Percentiles rank a stretch among this genome's conserved stretches.
These are phyloP conservation scores for Cladophialophora carrionii DNA, from an alignment of 2,329 filamentous ascomycete species.

Conservation along the genomic window DNA sequence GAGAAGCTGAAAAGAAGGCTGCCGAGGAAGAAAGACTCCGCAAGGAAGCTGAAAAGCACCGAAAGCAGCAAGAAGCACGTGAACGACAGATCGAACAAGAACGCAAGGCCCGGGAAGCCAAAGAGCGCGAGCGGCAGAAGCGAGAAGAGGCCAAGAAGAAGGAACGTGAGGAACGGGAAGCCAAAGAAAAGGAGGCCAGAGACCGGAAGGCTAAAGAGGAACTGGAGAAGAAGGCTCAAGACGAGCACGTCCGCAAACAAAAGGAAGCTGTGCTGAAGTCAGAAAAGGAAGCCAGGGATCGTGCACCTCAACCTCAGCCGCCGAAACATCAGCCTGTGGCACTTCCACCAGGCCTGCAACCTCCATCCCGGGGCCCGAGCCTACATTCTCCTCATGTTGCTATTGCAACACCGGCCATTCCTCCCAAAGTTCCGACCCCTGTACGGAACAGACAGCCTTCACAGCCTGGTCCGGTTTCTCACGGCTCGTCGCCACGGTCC, in stretches of 20 bases:
- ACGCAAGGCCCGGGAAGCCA: constrained; percentile 77
- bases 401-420: constrained; percentile 76
- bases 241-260: constrained; percentile 59
- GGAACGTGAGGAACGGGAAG: constrained; percentile 64
- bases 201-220: constrained; percentile 66
- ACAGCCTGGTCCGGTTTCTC: constrained; percentile 77
- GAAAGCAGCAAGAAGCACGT: constrained; percentile 78
- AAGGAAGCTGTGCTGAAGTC: constrained; percentile 57
- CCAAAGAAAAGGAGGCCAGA: constrained; percentile 73
- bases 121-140: constrained; percentile 79
- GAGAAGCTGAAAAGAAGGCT: constrained; percentile 84
- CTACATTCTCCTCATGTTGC: constrained; percentile 78
- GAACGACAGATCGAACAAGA: constrained; percentile 84
- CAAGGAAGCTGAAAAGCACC: constrained; percentile 83
- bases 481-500: constrained; percentile 66
- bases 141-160: constrained; percentile 74
- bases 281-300: constrained; percentile 56
- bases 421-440: constrained; percentile 83
- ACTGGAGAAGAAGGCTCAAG: constrained; percentile 59
- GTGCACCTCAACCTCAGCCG: constrained; percentile 32
- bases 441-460: constrained; percentile 75
- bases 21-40: constrained; percentile 84
- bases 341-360: constrained; percentile 57
- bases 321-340: constrained; percentile 42
- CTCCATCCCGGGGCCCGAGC: constrained; percentile 55